Base-by-base conservation (phyloP, 1,284 basidiomycete genomes). In the Irpex lacteus region DNA sequence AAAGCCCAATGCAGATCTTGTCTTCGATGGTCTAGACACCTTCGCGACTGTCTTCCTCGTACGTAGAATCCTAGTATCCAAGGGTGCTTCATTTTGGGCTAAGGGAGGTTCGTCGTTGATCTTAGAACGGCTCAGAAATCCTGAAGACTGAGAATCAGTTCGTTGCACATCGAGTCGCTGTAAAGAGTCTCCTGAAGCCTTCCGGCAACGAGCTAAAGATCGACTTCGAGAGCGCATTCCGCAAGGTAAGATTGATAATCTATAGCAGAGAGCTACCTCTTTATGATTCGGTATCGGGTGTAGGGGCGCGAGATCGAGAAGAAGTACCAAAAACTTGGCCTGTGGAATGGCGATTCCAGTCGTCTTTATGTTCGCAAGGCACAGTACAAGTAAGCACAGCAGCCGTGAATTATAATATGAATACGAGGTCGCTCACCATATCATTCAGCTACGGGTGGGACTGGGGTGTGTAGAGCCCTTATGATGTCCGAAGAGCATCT, bases 21-120 rank as follows among this genome's bases (percentile, higher is more conserved):
- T 95, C 6, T 94, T 96, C 66, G 93, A 95, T 15, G 95, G 95
- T 9, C 77, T 97, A 26, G 95, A 97, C 74, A 96, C 95, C 0
- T 96, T 93, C 74, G 89, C 91, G 3, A 80, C 78, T 15, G 81
- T 95, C 53, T 74, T 78, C 37, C 76, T 94, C 61, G 94, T 92
- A 66, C 75, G 89, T 76, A 11, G n/a, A 57, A 11, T 13, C 47
- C n/a, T 44, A 44, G 2, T 44, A 11, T 44, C 40, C 4, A 4
- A 26, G 2, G 2, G 2, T 26, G 26, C 26, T 26, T 26, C 26
- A 26, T 2, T 26, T 26, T 26, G 26, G 26, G 85, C 89, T 90
- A 66, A 32, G 83, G 73, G 19, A 8, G 9, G 3, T 5, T 6
- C 4, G 6, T 21, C 26, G 4, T 8, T 7, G 18, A 56, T 32